A percentile compares a stretch with the other conserved stretches of the same genome.
Conservation (phyloP, 116 monocot species). For the Zostera marina region DNA sequence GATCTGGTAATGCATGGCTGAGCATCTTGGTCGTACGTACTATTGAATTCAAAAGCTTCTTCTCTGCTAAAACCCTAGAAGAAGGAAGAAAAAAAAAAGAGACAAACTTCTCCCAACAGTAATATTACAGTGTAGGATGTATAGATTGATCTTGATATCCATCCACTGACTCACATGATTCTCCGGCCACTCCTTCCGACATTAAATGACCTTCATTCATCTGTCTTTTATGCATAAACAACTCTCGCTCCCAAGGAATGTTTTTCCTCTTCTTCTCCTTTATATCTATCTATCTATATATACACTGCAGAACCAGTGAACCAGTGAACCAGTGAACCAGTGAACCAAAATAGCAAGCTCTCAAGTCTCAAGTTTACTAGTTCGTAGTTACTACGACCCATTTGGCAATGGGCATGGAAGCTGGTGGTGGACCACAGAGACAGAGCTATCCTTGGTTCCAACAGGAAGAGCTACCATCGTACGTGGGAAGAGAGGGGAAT, state of each 20-base stretch:
- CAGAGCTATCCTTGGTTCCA: neutral
- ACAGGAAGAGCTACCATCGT: neutral
- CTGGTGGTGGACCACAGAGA: conserved; percentile 2
- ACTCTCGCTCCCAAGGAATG: neutral
- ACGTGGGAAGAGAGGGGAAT: neutral
- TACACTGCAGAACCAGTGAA: no score
- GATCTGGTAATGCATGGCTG: neutral
- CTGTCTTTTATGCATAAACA: neutral
- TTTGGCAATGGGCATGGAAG: no score
- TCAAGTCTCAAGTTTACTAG: no score
- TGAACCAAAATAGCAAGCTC: no score
- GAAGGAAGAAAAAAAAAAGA: neutral
- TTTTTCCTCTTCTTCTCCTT: no score
- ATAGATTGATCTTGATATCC: neutral
- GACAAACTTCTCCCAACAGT: neutral
- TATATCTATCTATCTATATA: no score
- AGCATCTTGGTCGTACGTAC: neutral
- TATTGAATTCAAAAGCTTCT: conserved; percentile 1
- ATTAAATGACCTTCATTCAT: no score
- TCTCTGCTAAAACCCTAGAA: conserved; percentile 3
- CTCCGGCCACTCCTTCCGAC: neutral
- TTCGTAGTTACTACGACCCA: no score
- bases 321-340: no score
- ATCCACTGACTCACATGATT: conserved; percentile 8
- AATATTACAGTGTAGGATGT: neutral